A percentile compares a stretch with the other conserved stretches of the same genome.
Evolutionary conservation across 2,329 filamentous ascomycete genomes (phyloP).

Genomic region (Plectosphaerella plurivora): DNA sequence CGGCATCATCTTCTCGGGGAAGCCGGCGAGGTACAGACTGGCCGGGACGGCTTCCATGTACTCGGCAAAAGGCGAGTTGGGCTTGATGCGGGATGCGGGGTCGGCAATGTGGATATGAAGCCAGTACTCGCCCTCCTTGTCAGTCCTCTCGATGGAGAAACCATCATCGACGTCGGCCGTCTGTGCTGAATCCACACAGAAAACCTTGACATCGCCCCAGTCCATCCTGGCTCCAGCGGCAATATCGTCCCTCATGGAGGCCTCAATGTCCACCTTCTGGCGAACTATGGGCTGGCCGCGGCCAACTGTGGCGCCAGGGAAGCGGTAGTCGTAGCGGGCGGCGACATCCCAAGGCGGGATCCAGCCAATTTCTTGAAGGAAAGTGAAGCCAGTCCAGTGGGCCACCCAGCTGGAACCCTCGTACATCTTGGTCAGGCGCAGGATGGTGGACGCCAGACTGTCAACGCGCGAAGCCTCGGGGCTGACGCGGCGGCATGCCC

Average conservation of each 20-base stretch:
- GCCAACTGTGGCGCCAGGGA: constrained; percentile 42
- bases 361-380: constrained; percentile 72
- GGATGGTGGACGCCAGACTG: constrained; percentile 46
- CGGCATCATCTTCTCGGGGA: constrained; percentile 55
- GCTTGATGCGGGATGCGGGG: constrained; percentile 64
- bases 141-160: constrained; percentile 59
- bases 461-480: constrained; percentile 11
- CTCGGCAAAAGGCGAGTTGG: constrained; percentile 52
- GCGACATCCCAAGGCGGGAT: constrained; percentile 68
- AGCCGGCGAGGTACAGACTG: constrained; percentile 57
- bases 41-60: constrained; percentile 57
- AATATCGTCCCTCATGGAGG: constrained; percentile 35
- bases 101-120: constrained; percentile 76
- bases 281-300: constrained; percentile 37
- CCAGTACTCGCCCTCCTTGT: constrained; percentile 57
- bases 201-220: constrained; percentile 57
- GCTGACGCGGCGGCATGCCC: constrained; percentile 34
- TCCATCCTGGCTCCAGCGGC: constrained; percentile 48
- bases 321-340: constrained; percentile 54
- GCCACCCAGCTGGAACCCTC: constrained; percentile 39
- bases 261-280: constrained; percentile 21
- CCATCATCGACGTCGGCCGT: constrained; percentile 77
- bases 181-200: constrained; percentile 65
- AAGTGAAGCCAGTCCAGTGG: constrained; percentile 50
- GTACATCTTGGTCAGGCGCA: constrained; percentile 61